phyloP scores from a whole-genome alignment of 176 grass and related monocot species.

The Avena eriantha region DNA sequence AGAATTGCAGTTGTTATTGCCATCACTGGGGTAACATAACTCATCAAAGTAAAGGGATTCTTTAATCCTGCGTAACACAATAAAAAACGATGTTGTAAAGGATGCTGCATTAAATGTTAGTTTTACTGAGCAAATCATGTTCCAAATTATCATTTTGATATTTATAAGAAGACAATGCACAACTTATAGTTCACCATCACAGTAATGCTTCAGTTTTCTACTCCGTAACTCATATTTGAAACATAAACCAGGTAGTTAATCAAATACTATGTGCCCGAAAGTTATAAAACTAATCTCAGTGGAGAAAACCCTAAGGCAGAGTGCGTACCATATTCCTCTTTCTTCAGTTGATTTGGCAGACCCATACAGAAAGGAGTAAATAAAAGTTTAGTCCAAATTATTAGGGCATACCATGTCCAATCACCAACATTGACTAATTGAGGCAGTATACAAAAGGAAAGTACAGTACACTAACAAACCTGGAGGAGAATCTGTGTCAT shows the following conservation, averaged over 20 bases:
- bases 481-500: constrained; percentile 99
- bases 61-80: constrained; percentile 65
- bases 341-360: constrained; percentile 65
- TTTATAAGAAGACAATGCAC: not conserved
- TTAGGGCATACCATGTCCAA: constrained; percentile 6
- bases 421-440: not conserved
- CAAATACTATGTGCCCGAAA: constrained; percentile 28
- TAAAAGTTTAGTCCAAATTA: constrained; percentile 39
- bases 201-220: not conserved
- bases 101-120: not conserved
- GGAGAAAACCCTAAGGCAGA: constrained; percentile 41
- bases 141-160: constrained; percentile 14
- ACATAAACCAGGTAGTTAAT: constrained; percentile 27
- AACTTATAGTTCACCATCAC: constrained; percentile 24
- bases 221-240: constrained; percentile 8
- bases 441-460: constrained; percentile 26
- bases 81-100: constrained; percentile 19
- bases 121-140: not conserved
- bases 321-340: constrained; percentile 84
- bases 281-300: constrained; percentile 11
- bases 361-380: constrained; percentile 13
- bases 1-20: constrained; percentile 85
- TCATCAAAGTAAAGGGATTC: constrained; percentile 91
- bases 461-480: constrained; percentile 50
- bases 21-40: constrained; percentile 95